Evolutionary conservation across 2,329 filamentous ascomycete species (phyloP).

Genomic region (Sporothrix brasiliensis): DNA sequence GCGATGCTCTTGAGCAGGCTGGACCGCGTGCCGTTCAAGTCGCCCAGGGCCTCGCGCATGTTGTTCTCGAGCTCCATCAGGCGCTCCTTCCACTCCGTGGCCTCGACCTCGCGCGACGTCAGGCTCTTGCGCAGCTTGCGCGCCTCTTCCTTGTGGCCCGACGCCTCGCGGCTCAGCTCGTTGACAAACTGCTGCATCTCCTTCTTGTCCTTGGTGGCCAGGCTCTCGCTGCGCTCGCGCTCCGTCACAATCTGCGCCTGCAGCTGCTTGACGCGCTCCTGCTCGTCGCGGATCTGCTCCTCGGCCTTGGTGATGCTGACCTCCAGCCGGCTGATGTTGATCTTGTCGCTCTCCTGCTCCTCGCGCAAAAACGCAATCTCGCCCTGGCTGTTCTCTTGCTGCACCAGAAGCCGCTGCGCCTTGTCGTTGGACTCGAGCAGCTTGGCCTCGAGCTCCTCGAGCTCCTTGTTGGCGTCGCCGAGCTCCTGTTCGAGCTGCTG

Average conservation of each 20-base stretch:
- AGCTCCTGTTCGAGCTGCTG: conserved; percentile 82
- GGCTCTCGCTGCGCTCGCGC: conserved; percentile 80
- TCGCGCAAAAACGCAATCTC: conserved; percentile 95
- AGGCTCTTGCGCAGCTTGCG: conserved; percentile 80
- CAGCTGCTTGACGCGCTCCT: conserved; percentile 72
- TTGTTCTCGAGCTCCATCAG: conserved; percentile 88
- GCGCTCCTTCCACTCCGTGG: conserved; percentile 86
- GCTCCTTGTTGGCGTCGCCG: conserved; percentile 79
- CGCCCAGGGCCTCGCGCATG: conserved; percentile 81
- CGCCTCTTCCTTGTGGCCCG: conserved; percentile 81
- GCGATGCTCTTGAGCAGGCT: conserved; percentile 83
- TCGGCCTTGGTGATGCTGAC: conserved; percentile 78
- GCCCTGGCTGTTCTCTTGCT: conserved; percentile 87
- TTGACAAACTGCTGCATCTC: conserved; percentile 93
- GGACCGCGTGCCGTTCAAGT: conserved; percentile 81
- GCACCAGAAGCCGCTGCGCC: conserved; percentile 81
- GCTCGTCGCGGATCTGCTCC: conserved; percentile 78
- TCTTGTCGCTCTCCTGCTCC: conserved; percentile 96
- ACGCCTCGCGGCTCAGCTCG: conserved; percentile 84
- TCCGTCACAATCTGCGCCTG: conserved; percentile 78
- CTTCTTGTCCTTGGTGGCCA: conserved; percentile 87
- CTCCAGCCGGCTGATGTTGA: conserved; percentile 93
- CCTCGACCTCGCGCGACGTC: conserved; percentile 82
- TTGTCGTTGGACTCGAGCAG: conserved; percentile 85
- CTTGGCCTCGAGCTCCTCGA: conserved; percentile 81